Evolutionary conservation across 306 rosid genomes (phyloP), one percentile per base, ranked within the genome.

Genomic region (Echinosophora koreensis): DNA sequence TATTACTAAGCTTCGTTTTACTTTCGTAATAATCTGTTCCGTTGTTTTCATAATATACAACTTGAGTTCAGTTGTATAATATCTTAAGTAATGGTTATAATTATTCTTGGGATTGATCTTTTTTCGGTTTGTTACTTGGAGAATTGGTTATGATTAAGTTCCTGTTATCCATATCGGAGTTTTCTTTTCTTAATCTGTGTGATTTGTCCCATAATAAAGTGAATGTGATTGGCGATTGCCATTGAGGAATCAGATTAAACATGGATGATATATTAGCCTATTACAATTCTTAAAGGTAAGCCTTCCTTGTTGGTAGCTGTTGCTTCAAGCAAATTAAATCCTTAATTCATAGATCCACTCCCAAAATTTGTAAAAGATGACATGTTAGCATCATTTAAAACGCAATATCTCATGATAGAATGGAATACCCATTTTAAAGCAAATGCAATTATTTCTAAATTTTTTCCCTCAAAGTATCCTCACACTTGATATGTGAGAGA

Each of bases 41-140:
- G 61, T 61, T 77, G 60, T 51, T 74, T 64, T 60, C 89, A 77
- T 79, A 69, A 57, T 82, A 66, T 82, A 67, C 85, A 76, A 76
- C 80, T 76, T 89, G 84, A 85, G 85, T 80, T 89, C 86, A 85
- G 85, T 80, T 84, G 83, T 82, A 85, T 76, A 74, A 77, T 61
- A 69, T 80, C 17, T 61, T 66, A 41, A 52, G 39, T 56, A 42
- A 8, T 57, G 72, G 80, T 50, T 67, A 13, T 62, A 22, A 18
- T 49, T 67, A 61, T 69, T 76, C 42, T 59, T 8, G 18, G 49
- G 64, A 37, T 57, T 39, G 2, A 18, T 64, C 35, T 37, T 35
- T 39, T 63, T 56, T 35, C 27, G 22, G 47, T 57, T 28, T 35
- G 47, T 57, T 28, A 46, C 18, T 7, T 52, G 64, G 56, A 47